Conservation (phyloP, 2,329 filamentous ascomycete species). For the Aureobasidium melanogenum region DNA sequence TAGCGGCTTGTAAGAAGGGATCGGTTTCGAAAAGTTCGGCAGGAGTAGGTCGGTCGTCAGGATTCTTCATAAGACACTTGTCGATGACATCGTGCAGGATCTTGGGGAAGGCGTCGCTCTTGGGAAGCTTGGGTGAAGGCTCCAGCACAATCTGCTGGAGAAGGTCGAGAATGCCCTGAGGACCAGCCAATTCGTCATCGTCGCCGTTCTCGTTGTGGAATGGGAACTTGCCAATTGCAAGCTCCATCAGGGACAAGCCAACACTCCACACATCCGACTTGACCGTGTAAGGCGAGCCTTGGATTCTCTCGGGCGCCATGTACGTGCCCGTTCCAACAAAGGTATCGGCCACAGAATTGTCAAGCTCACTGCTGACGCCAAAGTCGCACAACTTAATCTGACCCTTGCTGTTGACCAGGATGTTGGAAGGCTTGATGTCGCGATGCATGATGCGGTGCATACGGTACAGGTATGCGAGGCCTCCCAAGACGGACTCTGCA, state of each 20-base stretch:
- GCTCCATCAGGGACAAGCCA: slow-evolving; percentile 87
- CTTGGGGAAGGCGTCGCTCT: slow-evolving; percentile 92
- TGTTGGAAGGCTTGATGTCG: slow-evolving; percentile 97
- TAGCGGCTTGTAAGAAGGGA: slow-evolving; percentile 90
- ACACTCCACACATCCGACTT: slow-evolving; percentile 99
- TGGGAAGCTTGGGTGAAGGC: slow-evolving; percentile 82
- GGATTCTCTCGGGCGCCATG: slow-evolving; percentile 97
- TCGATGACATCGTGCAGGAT: slow-evolving; percentile 97
- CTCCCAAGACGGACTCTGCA: slow-evolving; percentile 86
- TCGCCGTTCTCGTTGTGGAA: slow-evolving; percentile 72
- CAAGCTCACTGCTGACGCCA: slow-evolving; percentile 93
- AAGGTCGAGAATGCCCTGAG: slow-evolving; percentile 90
- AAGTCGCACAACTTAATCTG: slow-evolving; percentile 98
- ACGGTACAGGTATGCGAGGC: slow-evolving; percentile 88
- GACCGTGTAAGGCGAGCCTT: slow-evolving; percentile 93
- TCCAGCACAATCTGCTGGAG: slow-evolving; percentile 97
- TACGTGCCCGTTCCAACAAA: slow-evolving; percentile 98
- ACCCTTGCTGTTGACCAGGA: slow-evolving; percentile 87
- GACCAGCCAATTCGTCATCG: slow-evolving; percentile 56
- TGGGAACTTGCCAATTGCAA: slow-evolving; percentile 94
- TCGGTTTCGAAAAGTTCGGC: slow-evolving; percentile 85
- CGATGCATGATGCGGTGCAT: slow-evolving; percentile 98
- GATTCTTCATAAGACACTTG: slow-evolving; percentile 85
- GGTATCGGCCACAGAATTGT: slow-evolving; percentile 96
- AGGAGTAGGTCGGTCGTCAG: slow-evolving; percentile 81